Conservation (phyloP, 306 rosid genomes). For the Pterocarpus santalinus region DNA sequence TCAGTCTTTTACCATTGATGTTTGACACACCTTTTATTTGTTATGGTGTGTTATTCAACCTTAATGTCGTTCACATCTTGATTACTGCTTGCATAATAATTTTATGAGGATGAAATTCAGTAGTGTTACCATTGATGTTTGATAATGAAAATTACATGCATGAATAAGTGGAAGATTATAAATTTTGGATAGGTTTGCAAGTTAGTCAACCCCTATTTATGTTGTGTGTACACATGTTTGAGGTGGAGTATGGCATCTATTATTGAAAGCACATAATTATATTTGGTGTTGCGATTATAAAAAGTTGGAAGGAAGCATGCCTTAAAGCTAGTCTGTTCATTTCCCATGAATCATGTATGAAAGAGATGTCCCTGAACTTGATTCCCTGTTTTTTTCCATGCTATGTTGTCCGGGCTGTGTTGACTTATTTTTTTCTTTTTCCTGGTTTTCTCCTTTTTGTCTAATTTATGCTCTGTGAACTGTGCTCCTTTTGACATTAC, state of each 20-base stretch:
- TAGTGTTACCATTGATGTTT: not conserved
- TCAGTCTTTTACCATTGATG: not conserved
- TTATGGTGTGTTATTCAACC: no score
- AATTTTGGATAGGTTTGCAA: slow-evolving; percentile 28
- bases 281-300: not conserved
- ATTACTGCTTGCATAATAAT: no score
- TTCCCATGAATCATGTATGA: not conserved
- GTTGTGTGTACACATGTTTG: not conserved
- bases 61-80: no score
- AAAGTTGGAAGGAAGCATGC: not conserved
- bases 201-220: not conserved
- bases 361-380: not conserved
- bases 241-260: not conserved
- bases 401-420: slow-evolving; percentile 5
- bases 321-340: slow-evolving; percentile 15
- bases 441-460: not conserved
- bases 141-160: slow-evolving; percentile 16
- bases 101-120: no score
- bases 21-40: not conserved
- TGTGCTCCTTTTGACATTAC: slow-evolving; percentile 5
- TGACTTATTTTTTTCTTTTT: not conserved
- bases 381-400: slow-evolving; percentile 22
- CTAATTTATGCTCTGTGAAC: no score
- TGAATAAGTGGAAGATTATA: not conserved
- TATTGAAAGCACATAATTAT: not conserved